A percentile compares a stretch with the other conserved stretches of the same genome.
phyloP scores from a whole-genome alignment of 495 filamentous ascomycete genomes.

The Daldinia childiae region DNA sequence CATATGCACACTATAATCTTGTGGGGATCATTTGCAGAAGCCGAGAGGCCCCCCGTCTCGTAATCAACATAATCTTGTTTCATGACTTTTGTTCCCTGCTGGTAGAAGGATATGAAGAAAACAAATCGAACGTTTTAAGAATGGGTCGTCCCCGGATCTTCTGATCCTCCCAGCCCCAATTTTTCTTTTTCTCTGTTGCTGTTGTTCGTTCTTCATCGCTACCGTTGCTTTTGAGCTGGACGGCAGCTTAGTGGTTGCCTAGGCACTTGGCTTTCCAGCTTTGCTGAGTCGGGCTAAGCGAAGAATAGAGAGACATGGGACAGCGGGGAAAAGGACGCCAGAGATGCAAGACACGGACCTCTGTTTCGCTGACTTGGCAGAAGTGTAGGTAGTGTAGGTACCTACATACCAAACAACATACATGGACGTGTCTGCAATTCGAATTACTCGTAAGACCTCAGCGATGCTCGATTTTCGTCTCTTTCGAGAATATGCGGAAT shows the following conservation, averaged over 20 bases:
- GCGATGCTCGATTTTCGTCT: slow-evolving; percentile 12
- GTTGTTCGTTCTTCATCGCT: slow-evolving; percentile 13
- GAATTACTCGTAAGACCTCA: slow-evolving; percentile 2
- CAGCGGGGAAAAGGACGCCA: slow-evolving; percentile 5
- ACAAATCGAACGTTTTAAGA: slow-evolving; percentile 20
- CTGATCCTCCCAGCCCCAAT: slow-evolving; percentile 10
- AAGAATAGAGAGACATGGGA: slow-evolving; percentile 1
- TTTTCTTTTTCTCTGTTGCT: background rate
- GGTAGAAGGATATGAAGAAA: slow-evolving; percentile 4
- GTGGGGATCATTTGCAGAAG: slow-evolving; percentile 8
- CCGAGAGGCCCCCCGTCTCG: background rate
- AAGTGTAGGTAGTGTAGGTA: slow-evolving; percentile 1
- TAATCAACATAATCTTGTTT: slow-evolving; percentile 17
- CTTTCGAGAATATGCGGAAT: slow-evolving; percentile 17
- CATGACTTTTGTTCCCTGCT: slow-evolving; percentile 9
- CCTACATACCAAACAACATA: background rate
- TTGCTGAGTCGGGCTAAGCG: slow-evolving; percentile 3
- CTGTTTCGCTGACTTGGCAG: background rate
- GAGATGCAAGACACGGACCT: slow-evolving; percentile 1
- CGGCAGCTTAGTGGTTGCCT: slow-evolving; percentile 2
- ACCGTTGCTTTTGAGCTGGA: background rate
- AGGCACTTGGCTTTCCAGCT: background rate
- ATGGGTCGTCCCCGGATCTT: slow-evolving; percentile 31
- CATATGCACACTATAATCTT: background rate
- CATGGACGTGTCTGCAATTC: background rate